Percentiles rank a stretch among this genome's conserved stretches.
phyloP scores from a whole-genome alignment of 169 alveolate genomes.

The Cyclospora cayetanensis region DNA sequence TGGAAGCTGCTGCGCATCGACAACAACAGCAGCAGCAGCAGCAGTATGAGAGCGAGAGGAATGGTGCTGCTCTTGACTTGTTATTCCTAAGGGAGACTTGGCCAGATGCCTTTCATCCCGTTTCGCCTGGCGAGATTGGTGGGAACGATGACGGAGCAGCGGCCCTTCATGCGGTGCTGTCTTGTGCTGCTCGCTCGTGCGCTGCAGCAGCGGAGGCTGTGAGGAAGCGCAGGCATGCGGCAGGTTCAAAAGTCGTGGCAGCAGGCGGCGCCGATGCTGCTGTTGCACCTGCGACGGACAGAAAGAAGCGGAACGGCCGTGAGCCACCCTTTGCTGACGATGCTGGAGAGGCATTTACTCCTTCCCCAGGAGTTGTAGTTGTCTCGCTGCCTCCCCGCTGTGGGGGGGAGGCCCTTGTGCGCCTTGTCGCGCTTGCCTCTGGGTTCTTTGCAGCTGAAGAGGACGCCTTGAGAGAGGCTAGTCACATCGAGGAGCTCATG shows the following conservation, averaged over 20 bases:
- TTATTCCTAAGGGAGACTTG: constrained; percentile 6
- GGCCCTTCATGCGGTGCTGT: constrained; percentile 1
- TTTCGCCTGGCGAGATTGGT: constrained; percentile 12
- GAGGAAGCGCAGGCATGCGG: not conserved
- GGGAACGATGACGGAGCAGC: constrained; percentile 39
- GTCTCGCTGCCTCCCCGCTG: constrained; percentile 20
- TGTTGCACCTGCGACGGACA: not conserved
- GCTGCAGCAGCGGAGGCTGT: constrained; percentile 27
- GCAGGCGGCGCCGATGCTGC: not conserved
- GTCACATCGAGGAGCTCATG: constrained; percentile 57
- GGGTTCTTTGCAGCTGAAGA: constrained; percentile 38
- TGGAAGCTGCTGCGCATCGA: no score
- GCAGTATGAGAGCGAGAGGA: not conserved
- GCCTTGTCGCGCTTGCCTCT: constrained; percentile 43
- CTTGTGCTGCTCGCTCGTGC: constrained; percentile 34
- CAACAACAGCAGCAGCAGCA: not conserved
- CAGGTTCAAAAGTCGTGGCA: no score
- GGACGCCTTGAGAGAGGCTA: constrained; percentile 37
- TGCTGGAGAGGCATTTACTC: not conserved
- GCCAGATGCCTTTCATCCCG: constrained; percentile 18
- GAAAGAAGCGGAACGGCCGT: not conserved
- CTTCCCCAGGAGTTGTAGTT: constrained; percentile 1
- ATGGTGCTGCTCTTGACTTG: not conserved
- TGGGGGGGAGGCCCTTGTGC: constrained; percentile 27
- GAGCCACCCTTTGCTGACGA: not conserved